These are phyloP conservation scores for Martensiomyces pterosporus DNA, from an alignment of 192 early-diverging fungal genomes.

Conservation along the genomic window DNA sequence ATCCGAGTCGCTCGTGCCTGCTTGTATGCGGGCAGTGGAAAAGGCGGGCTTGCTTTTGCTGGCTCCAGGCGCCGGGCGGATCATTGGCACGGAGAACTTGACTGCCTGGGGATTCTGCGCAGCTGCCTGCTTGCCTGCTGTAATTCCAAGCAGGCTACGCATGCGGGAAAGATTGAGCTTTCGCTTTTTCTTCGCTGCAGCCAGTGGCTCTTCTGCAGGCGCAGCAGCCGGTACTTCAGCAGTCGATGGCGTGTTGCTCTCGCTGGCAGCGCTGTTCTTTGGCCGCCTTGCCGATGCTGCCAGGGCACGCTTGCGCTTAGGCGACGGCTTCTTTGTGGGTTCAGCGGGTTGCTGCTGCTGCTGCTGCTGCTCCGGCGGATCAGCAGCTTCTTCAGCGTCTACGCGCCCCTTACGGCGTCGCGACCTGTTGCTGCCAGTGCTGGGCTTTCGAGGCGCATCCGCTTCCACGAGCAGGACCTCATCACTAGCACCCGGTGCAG, in stretches of 20 bases:
- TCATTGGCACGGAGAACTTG: slow-evolving; percentile 41
- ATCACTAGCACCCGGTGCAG: too few relatives aligned
- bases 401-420: too few relatives aligned
- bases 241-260: neutral
- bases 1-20: slow-evolving; percentile 4
- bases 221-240: neutral
- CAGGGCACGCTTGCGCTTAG: slow-evolving; percentile 38
- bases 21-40: too few relatives aligned
- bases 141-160: slow-evolving; percentile 36
- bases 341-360: neutral
- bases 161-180: slow-evolving; percentile 47
- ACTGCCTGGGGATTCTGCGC: slow-evolving; percentile 20
- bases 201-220: neutral
- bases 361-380: slow-evolving; percentile 1
- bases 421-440: too few relatives aligned
- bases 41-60: too few relatives aligned
- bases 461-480: too few relatives aligned
- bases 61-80: slow-evolving; percentile 14
- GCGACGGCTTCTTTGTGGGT: slow-evolving; percentile 5
- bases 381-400: too few relatives aligned
- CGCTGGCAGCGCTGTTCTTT: neutral
- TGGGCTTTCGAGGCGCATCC: too few relatives aligned
- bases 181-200: slow-evolving; percentile 40
- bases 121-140: slow-evolving; percentile 9
- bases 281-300: neutral